phyloP scores from a whole-genome alignment of 2,329 filamentous ascomycete species.

The Botrytis aclada region DNA sequence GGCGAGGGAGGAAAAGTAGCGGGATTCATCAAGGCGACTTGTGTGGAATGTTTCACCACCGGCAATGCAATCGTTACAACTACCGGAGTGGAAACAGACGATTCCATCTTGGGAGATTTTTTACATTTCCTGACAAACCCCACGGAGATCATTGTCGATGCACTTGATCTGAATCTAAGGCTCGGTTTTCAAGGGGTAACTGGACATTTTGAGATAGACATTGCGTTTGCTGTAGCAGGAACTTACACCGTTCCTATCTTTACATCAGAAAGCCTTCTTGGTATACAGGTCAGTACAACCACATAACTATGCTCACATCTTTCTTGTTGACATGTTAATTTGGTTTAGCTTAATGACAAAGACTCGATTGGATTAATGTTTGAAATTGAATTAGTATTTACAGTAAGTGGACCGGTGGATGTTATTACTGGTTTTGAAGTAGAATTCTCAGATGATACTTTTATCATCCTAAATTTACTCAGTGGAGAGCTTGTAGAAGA shows the following conservation, averaged over 20 bases:
- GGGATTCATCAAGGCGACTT: background rate
- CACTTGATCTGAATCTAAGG: constrained; percentile 19
- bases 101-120: background rate
- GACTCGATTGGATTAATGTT: constrained; percentile 21
- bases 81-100: background rate
- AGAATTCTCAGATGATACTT: constrained; percentile 18
- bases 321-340: background rate
- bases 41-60: constrained; percentile 14
- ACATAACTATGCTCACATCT: background rate
- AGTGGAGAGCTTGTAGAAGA: constrained; percentile 18
- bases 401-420: constrained; percentile 17
- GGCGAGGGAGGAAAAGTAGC: background rate
- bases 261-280: constrained; percentile 15
- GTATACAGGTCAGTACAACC: constrained; percentile 5
- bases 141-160: constrained; percentile 14
- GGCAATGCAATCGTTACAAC: constrained; percentile 10
- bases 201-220: constrained; percentile 25
- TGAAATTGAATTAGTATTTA: constrained; percentile 17
- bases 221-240: constrained; percentile 18
- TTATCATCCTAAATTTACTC: constrained; percentile 20
- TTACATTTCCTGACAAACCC: constrained; percentile 2
- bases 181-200: constrained; percentile 20
- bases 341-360: background rate
- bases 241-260: constrained; percentile 22
- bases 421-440: constrained; percentile 23